Conservation (phyloP, 2,329 filamentous ascomycete species). For the Pseudocercospora vitis region DNA sequence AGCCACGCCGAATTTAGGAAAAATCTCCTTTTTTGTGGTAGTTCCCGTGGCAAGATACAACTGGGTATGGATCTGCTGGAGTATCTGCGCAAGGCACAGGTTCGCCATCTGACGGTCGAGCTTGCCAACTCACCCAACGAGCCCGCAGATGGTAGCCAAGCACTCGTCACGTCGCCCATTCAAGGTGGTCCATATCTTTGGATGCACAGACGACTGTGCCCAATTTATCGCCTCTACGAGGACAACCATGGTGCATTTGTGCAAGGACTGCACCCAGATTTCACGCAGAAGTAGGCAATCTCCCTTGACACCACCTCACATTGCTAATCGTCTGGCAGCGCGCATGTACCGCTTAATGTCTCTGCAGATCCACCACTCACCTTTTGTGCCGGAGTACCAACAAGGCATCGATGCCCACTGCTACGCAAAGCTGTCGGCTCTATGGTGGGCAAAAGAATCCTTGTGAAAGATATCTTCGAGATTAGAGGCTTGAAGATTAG, state of each 20-base stretch:
- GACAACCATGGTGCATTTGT: constrained; percentile 4
- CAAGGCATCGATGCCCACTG: neutral
- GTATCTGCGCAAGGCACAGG: neutral
- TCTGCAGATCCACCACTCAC: neutral
- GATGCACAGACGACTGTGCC: neutral
- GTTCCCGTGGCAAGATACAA: neutral
- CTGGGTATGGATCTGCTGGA: neutral
- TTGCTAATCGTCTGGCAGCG: neutral
- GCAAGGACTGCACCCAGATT: neutral
- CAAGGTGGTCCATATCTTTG: constrained; percentile 6
- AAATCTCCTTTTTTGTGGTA: neutral
- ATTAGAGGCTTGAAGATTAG: constrained; percentile 25
- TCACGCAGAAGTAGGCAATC: neutral
- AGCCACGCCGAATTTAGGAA: neutral
- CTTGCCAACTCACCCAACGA: neutral
- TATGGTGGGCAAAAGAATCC: constrained; percentile 19
- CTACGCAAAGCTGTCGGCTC: neutral
- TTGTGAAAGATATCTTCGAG: constrained; percentile 33
- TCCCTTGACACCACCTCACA: neutral
- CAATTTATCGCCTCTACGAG: neutral
- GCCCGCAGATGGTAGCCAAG: neutral
- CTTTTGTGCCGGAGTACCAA: neutral
- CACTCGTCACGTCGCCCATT: too few species aligned
- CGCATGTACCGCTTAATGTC: neutral
- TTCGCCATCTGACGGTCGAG: neutral